Conservation (phyloP, 768 basidiomycete species). For the Boletus sp. region DNA sequence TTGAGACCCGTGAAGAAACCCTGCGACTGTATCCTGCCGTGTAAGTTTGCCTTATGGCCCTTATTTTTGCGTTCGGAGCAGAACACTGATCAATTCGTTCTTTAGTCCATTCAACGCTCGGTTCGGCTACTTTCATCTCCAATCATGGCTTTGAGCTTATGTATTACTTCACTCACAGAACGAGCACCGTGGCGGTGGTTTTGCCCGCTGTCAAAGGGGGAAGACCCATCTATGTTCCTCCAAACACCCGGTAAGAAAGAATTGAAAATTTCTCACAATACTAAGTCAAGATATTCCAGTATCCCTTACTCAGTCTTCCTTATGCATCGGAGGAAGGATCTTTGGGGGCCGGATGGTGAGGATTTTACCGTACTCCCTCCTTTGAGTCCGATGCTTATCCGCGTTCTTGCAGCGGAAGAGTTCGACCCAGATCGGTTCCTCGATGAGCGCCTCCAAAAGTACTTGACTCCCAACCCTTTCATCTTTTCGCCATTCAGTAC, state of each 20-base stretch:
- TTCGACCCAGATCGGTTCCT: conserved; percentile 72
- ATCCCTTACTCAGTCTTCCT: conserved; percentile 45
- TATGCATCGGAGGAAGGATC: conserved; percentile 62
- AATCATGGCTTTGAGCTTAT: neutral
- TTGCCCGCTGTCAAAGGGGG: conserved; percentile 27
- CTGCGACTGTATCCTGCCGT: conserved; percentile 34
- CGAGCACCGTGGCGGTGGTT: conserved; percentile 20
- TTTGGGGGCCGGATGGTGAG: conserved; percentile 69
- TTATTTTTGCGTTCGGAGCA: neutral
- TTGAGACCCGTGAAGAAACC: conserved; percentile 24
- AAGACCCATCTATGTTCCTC: conserved; percentile 34
- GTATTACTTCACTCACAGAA: conserved; percentile 16
- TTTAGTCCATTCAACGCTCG: conserved; percentile 27
- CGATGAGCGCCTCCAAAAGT: conserved; percentile 56
- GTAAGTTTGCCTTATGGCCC: conserved; percentile 17
- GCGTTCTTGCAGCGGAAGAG: conserved; percentile 39
- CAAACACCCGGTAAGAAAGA: conserved; percentile 27
- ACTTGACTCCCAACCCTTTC: conserved; percentile 54
- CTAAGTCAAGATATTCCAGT: conserved; percentile 21
- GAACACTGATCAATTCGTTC: conserved; percentile 1
- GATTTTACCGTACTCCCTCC: neutral
- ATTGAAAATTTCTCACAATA: neutral
- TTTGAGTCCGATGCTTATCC: neutral
- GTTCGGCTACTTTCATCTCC: neutral
- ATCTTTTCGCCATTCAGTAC: conserved; percentile 46